These are phyloP conservation scores for Ganoderma lucidum DNA, from an alignment of 1,284 basidiomycete genomes.

Conservation along the genomic window DNA sequence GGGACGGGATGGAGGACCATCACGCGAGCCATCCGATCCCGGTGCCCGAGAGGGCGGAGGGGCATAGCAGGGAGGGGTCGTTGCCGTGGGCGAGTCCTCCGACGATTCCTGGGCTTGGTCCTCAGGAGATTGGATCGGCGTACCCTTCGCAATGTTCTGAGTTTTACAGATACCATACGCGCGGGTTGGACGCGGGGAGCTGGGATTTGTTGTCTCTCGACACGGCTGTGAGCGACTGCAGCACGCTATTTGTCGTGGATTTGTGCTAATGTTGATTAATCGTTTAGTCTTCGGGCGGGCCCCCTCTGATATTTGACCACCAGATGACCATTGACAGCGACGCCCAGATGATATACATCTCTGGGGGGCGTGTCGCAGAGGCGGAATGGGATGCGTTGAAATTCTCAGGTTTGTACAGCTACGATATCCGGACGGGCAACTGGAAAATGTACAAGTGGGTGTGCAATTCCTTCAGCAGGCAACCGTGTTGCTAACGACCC, in stretches of 20 bases:
- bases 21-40: slow-evolving; percentile 4
- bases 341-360: slow-evolving; percentile 77
- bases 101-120: background rate
- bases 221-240: slow-evolving; percentile 58
- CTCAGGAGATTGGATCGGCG: slow-evolving; percentile 5
- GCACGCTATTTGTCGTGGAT: background rate
- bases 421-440: slow-evolving; percentile 64
- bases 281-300: slow-evolving; percentile 67
- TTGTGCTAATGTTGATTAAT: background rate
- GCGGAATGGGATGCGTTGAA: slow-evolving; percentile 62
- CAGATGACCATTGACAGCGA: slow-evolving; percentile 83
- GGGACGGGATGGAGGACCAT: slow-evolving; percentile 39
- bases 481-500: background rate
- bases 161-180: slow-evolving; percentile 75
- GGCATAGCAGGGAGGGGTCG: slow-evolving; percentile 5
- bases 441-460: slow-evolving; percentile 75
- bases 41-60: slow-evolving; percentile 8
- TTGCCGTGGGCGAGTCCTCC: slow-evolving; percentile 5
- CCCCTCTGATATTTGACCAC: slow-evolving; percentile 82
- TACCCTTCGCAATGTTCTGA: slow-evolving; percentile 57
- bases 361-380: slow-evolving; percentile 79
- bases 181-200: slow-evolving; percentile 62
- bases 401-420: slow-evolving; percentile 77
- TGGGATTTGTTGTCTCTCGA: slow-evolving; percentile 75
- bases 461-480: background rate